A percentile compares a stretch with the other conserved stretches of the same genome.
Evolutionary conservation across 106 monocot genomes (phyloP).

Genomic region (Allium sativum): DNA sequence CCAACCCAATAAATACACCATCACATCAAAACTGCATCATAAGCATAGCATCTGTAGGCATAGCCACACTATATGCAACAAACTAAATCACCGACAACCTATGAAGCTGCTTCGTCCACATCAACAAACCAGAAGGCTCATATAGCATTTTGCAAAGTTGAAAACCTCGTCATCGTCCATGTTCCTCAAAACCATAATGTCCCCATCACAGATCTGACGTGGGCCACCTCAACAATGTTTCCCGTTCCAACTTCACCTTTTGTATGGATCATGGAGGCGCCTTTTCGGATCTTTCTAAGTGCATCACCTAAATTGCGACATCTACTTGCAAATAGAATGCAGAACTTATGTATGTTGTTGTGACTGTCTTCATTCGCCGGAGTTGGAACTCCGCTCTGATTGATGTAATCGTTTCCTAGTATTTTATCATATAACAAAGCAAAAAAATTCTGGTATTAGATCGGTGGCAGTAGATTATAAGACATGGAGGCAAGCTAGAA

Average conservation of each 20-base stretch:
- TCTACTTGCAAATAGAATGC: constrained; percentile 23
- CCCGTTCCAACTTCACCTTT: constrained; percentile 40
- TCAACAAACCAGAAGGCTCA: constrained; percentile 31
- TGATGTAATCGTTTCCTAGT: constrained; percentile 17
- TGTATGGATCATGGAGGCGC: constrained; percentile 43
- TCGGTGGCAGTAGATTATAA: no score
- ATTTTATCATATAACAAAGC: no score
- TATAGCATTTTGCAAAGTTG: constrained; percentile 28
- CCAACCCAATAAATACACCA: constrained; percentile 41
- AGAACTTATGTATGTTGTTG: constrained; percentile 27
- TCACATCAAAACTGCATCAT: constrained; percentile 55
- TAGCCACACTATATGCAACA: constrained; percentile 30
- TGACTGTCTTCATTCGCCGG: constrained; percentile 15
- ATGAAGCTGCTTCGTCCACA: constrained; percentile 33
- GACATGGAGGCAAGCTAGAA: no score
- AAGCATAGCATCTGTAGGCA: constrained; percentile 34
- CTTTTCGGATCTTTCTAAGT: constrained; percentile 29
- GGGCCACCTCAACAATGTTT: constrained; percentile 33
- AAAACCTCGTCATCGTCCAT: constrained; percentile 31
- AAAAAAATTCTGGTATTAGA: no score
- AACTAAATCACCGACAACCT: constrained; percentile 38
- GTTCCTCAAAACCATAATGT: constrained; percentile 10
- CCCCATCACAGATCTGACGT: constrained; percentile 23
- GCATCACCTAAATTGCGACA: constrained; percentile 49
- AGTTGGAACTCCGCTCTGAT: constrained; percentile 26